Evolutionary conservation across 2,329 filamentous ascomycete species (phyloP).

Genomic region (Penicillium expansum): DNA sequence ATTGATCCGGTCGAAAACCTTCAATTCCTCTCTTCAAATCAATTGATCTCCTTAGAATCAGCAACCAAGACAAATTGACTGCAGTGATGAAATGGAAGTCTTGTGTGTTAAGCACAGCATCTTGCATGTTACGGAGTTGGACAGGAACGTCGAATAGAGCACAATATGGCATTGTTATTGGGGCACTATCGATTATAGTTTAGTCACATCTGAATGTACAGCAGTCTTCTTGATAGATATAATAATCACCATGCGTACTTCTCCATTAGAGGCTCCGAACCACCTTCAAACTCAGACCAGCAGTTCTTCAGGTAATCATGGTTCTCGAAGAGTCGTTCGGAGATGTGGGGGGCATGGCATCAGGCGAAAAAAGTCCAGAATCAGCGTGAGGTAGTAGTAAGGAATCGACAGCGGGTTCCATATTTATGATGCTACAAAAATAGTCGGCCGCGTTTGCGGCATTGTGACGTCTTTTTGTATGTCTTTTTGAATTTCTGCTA

Average conservation of each 20-base stretch:
- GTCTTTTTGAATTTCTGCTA: no score
- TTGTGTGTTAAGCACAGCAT: neutral
- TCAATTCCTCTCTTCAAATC: no score
- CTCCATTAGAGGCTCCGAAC: slow-evolving; percentile 2
- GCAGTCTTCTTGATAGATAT: neutral
- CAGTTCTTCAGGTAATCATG: neutral
- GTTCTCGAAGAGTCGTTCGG: neutral
- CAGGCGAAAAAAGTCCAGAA: neutral
- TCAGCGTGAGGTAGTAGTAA: no score
- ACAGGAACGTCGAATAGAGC: neutral
- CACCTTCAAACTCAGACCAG: neutral
- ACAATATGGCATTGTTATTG: neutral
- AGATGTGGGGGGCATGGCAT: neutral
- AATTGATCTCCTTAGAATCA: neutral
- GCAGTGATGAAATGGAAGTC: neutral
- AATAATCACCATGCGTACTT: slow-evolving; percentile 4
- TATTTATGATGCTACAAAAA: no score
- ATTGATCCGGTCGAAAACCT: no score
- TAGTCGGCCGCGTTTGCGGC: no score
- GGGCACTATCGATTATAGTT: neutral
- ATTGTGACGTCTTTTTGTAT: no score
- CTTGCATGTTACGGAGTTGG: neutral
- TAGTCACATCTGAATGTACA: neutral
- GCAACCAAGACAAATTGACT: neutral
- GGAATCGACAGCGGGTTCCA: no score